Evolutionary conservation across 345 rosid species (phyloP), one percentile per base, ranked within the genome.

Genomic region (Euphorbia lathyris): DNA sequence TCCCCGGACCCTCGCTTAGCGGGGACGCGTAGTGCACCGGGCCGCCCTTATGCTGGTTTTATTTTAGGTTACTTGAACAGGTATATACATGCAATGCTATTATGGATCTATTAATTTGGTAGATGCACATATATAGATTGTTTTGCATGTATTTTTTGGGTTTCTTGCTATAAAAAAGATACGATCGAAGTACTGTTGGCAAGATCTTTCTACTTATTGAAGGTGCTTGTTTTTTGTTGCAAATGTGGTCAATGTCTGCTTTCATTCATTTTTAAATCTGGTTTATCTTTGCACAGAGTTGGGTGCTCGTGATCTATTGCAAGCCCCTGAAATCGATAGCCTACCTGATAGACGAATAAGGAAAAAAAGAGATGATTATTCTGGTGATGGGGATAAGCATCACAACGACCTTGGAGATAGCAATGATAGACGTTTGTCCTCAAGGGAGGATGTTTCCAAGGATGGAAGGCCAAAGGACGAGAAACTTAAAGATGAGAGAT

Each of bases 391-490:
- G 70, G 85, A 84, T 68, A 88, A 83, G 78, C 85, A 81, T 77
- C 87, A 75, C 17, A 88, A 87, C 74, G 87, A 87, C 82, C 75
- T 67, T 83, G 90, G 82, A 59, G 90, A 83, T 34, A 72, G 38
- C 45, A 81, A 80, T 70, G 86, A 79, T 42, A 82, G 81, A 71
- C 85, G 70, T 38, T 13, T 85, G 23, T 66, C 76, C 32, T 77
- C 82, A 16, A 79, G 69, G 75, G 93, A 85, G 78, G 92, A 87
- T 74, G 69, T 68, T 79, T 65, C 59, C 25, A 85, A 82, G 80
- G 91, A 88, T 69, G 89, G 79, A 56, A 90, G 78, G 47, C 77
- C 68, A 2, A 95, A 84, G 68, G 96, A 81, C 67, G 96, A 86
- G 78, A 95, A 84, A 76, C 70, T 70, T 72, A 83, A 83, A 78